Evolutionary conservation across 2,329 filamentous ascomycete species (phyloP), one percentile per base, ranked within the genome.

Genomic region (Penicillium sp.): DNA sequence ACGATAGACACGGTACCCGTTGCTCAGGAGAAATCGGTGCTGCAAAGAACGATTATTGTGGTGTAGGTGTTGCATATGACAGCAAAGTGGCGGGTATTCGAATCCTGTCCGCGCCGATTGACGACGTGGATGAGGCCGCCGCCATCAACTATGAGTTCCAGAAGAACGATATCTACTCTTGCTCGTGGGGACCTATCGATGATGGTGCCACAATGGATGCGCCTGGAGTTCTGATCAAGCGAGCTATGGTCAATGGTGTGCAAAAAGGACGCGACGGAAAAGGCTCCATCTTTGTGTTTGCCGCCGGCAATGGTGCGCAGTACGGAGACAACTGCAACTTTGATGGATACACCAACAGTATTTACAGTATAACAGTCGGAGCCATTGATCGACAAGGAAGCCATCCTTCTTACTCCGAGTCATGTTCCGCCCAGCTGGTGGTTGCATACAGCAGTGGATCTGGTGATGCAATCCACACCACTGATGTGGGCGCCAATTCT

Each of bases 341-440:
- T 73, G 95, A 99, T 71, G 95, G 95, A 39, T 99, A 99, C 77
- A 99, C 95, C 58, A 99, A 99, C 80, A 97, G 93, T 72, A 99
- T 99, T 67, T 99, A 98, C 82, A 97, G 92, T 73, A 95, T 99
- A 67, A 96, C 93, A 0, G 92, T 99, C 19, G 95, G 95, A 37
- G 93, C 93, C 33, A 89, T 99, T 60, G 93, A 97, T 72, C 84
- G 91, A 57, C 86, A 89, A 64, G 93, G 93, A 39, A 76, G 84
- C n/a, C 93, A 98, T 70, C 93, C 95, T 0, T 95, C 93, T 73
- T 99, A 99, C 75, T 97, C 93, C 0, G 95, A 99, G 75, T 89
- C 91, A 61, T 99, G 95, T 78, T 97, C 93, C 3, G 95, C 95
- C 22, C 91, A 96, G 72, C 81, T 99, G 47, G 93, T 97, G 3